phyloP scores from a whole-genome alignment of 805 yeast genomes.

The Blastobotrys attinorum region DNA sequence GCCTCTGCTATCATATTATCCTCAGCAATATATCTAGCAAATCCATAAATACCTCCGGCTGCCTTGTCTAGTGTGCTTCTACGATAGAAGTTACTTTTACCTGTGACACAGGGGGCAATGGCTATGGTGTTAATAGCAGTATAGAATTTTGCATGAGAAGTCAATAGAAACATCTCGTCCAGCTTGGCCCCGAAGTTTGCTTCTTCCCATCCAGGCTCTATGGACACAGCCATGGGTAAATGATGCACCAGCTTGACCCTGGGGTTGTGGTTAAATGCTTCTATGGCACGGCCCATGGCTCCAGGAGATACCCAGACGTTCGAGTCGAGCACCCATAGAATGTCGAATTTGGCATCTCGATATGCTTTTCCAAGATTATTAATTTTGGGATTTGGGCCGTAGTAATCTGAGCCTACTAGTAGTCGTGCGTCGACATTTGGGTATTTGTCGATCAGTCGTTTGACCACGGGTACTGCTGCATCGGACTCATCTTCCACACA shows the following conservation, averaged over 20 bases:
- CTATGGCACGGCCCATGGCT: conserved; percentile 57
- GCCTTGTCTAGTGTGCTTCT: conserved; percentile 46
- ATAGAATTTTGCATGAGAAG: conserved; percentile 82
- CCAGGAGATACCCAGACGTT: conserved; percentile 72
- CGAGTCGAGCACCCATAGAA: conserved; percentile 79
- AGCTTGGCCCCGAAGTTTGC: conserved; percentile 52
- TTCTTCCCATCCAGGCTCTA: conserved; percentile 30
- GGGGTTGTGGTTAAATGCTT: conserved; percentile 32
- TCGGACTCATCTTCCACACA: conserved; percentile 63
- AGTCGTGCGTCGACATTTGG: conserved; percentile 53
- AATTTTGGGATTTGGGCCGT: conserved; percentile 85
- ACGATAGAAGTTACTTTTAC: conserved; percentile 75
- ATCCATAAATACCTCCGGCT: conserved; percentile 51
- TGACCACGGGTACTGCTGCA: conserved; percentile 54
- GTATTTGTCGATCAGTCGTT: conserved; percentile 41
- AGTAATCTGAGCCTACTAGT: conserved; percentile 42
- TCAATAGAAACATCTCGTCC: conserved; percentile 78
- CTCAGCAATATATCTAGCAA: conserved; percentile 80
- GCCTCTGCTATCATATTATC: conserved; percentile 90
- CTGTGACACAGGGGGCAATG: conserved; percentile 85
- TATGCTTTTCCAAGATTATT: conserved; percentile 83
- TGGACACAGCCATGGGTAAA: conserved; percentile 42
- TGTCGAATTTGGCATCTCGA: conserved; percentile 55
- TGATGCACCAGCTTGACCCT: conserved; percentile 67
- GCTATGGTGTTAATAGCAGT: conserved; percentile 65